phyloP scores from a whole-genome alignment of 139 green algal genomes.

The Tetradesmus obliquus region DNA sequence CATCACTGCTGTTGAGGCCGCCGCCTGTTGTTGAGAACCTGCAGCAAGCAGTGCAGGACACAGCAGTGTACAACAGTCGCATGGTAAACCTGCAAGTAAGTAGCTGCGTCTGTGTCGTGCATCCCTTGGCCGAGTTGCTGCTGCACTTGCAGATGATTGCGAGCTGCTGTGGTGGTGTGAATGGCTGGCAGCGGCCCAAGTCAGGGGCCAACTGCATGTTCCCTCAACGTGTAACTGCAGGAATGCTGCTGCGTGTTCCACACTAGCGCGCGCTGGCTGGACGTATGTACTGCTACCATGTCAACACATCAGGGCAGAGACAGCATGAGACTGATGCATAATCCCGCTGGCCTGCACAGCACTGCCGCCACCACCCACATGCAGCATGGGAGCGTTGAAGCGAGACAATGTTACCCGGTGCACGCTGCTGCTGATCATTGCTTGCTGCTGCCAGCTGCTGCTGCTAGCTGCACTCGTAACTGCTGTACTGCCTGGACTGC shows the following conservation, averaged over 20 bases:
- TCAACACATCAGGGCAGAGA: too few species aligned
- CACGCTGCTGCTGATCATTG: neutral
- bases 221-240: too few species aligned
- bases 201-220: too few species aligned
- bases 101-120: neutral
- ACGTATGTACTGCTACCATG: too few species aligned
- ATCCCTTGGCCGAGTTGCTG: neutral
- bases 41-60: slow-evolving; percentile 10
- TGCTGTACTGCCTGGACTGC: neutral
- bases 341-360: neutral
- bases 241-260: too few species aligned
- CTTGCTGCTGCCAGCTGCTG: neutral
- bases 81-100: neutral
- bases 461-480: neutral
- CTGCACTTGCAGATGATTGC: neutral
- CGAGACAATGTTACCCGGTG: too few species aligned
- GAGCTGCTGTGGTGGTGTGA: neutral
- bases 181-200: too few species aligned
- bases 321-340: neutral
- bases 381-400: neutral
- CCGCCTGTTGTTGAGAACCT: slow-evolving; percentile 94
- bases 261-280: too few species aligned
- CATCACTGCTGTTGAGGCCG: slow-evolving; percentile 83
- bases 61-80: neutral
- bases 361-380: neutral